phyloP scores from a whole-genome alignment of 2,329 filamentous ascomycete genomes.

The Torrubiella hemipterigena region DNA sequence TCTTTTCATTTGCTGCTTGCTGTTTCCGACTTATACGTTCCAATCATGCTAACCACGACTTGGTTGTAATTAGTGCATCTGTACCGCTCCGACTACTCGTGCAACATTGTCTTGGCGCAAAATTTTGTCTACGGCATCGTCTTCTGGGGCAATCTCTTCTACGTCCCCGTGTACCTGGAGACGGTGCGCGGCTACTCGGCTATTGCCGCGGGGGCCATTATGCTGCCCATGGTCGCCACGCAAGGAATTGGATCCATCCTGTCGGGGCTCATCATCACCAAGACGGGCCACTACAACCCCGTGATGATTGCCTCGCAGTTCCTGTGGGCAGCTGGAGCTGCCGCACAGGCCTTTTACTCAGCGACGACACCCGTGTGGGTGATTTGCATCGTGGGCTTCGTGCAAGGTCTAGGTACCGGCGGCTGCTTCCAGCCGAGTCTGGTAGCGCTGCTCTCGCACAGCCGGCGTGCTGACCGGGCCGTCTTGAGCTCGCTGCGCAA shows the following conservation, averaged over 20 bases:
- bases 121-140: slow-evolving; percentile 1
- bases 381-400: slow-evolving; percentile 1
- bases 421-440: not conserved
- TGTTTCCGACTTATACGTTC: too few relatives aligned
- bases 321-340: slow-evolving; percentile 1
- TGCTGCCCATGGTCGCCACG: slow-evolving; percentile 2
- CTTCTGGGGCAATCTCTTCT: slow-evolving; percentile 1
- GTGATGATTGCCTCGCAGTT: not conserved
- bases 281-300: slow-evolving; percentile 1
- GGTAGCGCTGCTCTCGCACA: not conserved
- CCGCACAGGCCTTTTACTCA: not conserved
- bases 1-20: too few relatives aligned
- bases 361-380: not conserved
- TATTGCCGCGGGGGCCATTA: not conserved
- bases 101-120: not conserved
- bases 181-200: slow-evolving; percentile 1
- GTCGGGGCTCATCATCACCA: slow-evolving; percentile 1
- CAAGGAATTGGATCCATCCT: slow-evolving; percentile 1
- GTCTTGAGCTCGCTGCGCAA: not conserved
- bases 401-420: not conserved
- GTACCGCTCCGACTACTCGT: not conserved
- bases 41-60: too few relatives aligned
- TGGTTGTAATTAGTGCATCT: not conserved
- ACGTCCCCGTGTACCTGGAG: slow-evolving; percentile 1
- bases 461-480: not conserved